Conservation (phyloP, 768 basidiomycete genomes). For the Cystobasidiopsis lactophilus region DNA sequence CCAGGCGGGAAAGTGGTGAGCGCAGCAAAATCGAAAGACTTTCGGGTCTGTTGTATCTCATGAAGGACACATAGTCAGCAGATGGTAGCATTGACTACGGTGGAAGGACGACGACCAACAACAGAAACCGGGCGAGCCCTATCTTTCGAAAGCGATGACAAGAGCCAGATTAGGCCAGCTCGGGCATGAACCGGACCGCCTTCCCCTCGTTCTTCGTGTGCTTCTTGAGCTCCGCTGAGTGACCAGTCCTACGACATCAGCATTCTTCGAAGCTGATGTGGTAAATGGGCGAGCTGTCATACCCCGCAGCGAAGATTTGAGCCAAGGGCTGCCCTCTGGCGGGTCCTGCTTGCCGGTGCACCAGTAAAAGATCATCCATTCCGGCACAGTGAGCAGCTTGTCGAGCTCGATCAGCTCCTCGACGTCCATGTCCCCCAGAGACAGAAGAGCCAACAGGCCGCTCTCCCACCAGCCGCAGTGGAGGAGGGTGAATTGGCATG, state of each 20-base stretch:
- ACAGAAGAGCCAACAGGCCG: too few relatives aligned
- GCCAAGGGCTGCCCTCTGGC: conserved; percentile 22
- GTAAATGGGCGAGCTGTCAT: neutral
- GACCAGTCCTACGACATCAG: neutral
- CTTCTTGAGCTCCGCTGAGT: conserved; percentile 41
- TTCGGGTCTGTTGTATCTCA: too few relatives aligned
- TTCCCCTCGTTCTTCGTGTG: conserved; percentile 86
- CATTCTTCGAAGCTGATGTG: neutral
- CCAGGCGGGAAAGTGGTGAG: too few relatives aligned
- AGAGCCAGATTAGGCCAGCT: conserved; percentile 25
- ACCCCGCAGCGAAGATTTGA: conserved; percentile 17
- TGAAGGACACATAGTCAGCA: too few relatives aligned
- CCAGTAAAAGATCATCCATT: conserved; percentile 99
- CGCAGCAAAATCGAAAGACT: too few relatives aligned
- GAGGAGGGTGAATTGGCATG: too few relatives aligned
- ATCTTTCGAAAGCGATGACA: too few relatives aligned
- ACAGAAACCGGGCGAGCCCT: too few relatives aligned
- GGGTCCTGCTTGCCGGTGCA: conserved; percentile 52
- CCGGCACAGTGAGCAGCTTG: conserved; percentile 78
- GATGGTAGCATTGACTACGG: too few relatives aligned
- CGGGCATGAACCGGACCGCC: conserved; percentile 85
- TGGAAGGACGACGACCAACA: too few relatives aligned
- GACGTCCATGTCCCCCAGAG: conserved; percentile 27
- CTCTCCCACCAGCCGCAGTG: too few relatives aligned
- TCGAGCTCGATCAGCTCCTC: conserved; percentile 70